phyloP scores from a whole-genome alignment of 2,329 filamentous ascomycete genomes.

The Sporothrix variecibatus region DNA sequence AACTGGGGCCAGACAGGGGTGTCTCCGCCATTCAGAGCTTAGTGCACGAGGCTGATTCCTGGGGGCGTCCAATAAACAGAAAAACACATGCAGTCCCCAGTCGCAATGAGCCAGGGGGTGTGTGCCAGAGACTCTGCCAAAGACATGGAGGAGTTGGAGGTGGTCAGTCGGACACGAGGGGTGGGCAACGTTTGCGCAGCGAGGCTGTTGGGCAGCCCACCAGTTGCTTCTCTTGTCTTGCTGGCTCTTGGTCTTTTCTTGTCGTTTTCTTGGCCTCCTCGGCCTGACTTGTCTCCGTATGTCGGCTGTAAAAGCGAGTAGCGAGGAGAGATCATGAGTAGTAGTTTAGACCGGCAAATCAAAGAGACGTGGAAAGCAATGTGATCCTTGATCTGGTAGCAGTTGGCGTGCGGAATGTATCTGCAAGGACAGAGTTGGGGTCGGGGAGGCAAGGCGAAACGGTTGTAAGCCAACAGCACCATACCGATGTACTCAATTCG shows the following conservation, averaged over 20 bases:
- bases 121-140: background rate
- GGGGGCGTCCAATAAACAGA: background rate
- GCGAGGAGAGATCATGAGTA: background rate
- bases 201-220: background rate
- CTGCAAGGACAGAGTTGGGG: background rate
- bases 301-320: background rate
- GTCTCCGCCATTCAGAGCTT: slow-evolving; percentile 20
- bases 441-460: background rate
- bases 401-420: background rate
- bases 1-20: slow-evolving; percentile 15
- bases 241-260: background rate
- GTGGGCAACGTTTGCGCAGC: slow-evolving; percentile 14
- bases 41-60: background rate
- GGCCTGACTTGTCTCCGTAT: background rate
- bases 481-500: background rate
- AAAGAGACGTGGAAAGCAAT: background rate
- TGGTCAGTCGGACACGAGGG: background rate
- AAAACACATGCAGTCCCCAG: background rate
- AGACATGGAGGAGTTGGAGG: too few relatives aligned
- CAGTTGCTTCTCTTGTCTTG: background rate
- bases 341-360: background rate
- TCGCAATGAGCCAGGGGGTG: background rate
- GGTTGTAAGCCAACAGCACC: background rate
- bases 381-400: background rate
- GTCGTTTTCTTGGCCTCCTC: background rate